These are phyloP conservation scores for Thoreauomyces humboldtii DNA, from an alignment of 192 early-diverging fungal species.

Conservation along the genomic window DNA sequence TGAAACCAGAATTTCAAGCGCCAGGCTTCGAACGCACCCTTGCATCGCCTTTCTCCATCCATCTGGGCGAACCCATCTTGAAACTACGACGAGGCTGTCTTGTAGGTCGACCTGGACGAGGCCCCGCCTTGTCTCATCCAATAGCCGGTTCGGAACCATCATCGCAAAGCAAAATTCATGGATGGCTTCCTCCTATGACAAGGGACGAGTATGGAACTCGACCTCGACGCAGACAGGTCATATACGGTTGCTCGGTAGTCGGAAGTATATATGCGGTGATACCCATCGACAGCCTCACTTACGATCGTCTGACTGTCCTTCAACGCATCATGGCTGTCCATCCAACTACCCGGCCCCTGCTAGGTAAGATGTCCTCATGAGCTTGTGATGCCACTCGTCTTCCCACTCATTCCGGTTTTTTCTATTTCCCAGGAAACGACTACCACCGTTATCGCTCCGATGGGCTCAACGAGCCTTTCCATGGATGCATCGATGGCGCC, in stretches of 20 bases:
- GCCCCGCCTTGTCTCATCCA: too few species aligned
- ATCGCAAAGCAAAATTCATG: too few species aligned
- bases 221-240: neutral
- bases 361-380: neutral
- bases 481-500: slow-evolving; percentile 1
- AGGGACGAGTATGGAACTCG: too few species aligned
- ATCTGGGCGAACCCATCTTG: slow-evolving; percentile 33
- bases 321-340: neutral
- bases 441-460: neutral
- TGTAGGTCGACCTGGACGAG: neutral
- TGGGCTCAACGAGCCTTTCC: neutral
- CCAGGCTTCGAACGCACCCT: slow-evolving; percentile 13
- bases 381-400: neutral
- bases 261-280: slow-evolving; percentile 5
- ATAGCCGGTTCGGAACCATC: too few species aligned
- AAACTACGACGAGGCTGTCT: slow-evolving; percentile 25
- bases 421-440: slow-evolving; percentile 2
- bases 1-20: too few species aligned
- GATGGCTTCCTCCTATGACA: too few species aligned
- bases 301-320: neutral
- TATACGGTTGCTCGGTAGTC: neutral
- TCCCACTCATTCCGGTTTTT: neutral
- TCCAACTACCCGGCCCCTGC: neutral
- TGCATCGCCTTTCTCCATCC: slow-evolving; percentile 26
- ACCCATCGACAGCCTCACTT: neutral